Evolutionary conservation across 495 filamentous ascomycete species (phyloP), one percentile per base, ranked within the genome.

Genomic region (Poronia punctata): DNA sequence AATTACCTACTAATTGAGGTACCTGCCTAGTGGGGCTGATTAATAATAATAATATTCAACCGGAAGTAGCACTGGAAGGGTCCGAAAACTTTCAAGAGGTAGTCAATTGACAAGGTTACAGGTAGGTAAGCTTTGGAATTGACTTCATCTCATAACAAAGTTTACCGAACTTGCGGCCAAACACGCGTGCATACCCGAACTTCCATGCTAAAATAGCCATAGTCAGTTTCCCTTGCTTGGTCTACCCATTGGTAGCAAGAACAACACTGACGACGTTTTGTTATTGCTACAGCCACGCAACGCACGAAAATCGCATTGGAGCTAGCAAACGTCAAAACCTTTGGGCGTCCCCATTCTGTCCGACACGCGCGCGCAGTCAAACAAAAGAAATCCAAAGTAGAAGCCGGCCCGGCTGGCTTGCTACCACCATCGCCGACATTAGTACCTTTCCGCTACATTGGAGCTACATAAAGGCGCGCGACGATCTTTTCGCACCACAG

Each of bases 241-340:
- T 35, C 18, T 38, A 32, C 25, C 34, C 18, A 16, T 32, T 25
- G 17, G 42, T 18, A 25, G 24, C 38, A 35, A 38, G 43, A 47
- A 32, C 43, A 41, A 38, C 29, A 25, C 44, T 46, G 20, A 31
- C 46, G 33, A 7, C 35, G 42, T 36, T 32, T 35, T 23, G 25
- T 37, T 26, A 22, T 43, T 27, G 28, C 46, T 35, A 40, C 27
- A 25, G 20, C 34, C 39, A 36, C 49, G 55, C 46, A 50, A 56
- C 46, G n/a, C n/a, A n/a, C n/a, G n/a, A n/a, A n/a, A n/a, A n/a
- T n/a, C 46, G 40, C 27, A 51, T 49, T 41, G 46, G 49, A 56
- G 45, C 46, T n/a, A n/a, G n/a, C 41, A 39, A 46, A 40, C 43
- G 24, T 34, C 42, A 22, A 45, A 16, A n/a, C n/a, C n/a, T n/a